A percentile compares a stretch with the other conserved stretches of the same genome.
These are phyloP conservation scores for Fomitopsis betulina DNA, from an alignment of 1,284 basidiomycete species.

Conservation along the genomic window DNA sequence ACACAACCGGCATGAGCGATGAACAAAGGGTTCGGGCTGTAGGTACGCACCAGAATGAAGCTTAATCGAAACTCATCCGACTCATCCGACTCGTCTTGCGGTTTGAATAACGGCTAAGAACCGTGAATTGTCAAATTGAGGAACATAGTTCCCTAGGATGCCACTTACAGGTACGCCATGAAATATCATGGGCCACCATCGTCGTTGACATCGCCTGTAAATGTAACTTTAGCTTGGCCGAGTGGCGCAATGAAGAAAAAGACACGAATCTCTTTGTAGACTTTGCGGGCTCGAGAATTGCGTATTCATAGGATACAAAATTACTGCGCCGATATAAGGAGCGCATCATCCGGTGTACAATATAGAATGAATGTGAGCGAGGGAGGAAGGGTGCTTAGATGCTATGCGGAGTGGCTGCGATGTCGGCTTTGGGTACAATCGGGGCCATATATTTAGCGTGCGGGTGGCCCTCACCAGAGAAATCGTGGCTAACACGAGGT, in stretches of 20 bases:
- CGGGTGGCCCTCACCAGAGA: not conserved
- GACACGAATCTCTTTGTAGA: not conserved
- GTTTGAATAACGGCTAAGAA: not conserved
- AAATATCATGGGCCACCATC: not conserved
- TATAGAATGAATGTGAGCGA: not conserved
- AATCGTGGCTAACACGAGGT: not conserved
- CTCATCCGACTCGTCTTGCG: not conserved
- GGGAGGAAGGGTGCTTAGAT: too few species aligned
- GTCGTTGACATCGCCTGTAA: not conserved
- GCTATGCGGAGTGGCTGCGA: not conserved
- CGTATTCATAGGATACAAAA: too few species aligned
- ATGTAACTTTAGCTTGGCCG: not conserved
- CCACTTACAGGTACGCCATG: not conserved
- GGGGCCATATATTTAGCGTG: not conserved
- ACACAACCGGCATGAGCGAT: not conserved
- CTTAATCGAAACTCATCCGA: conserved; percentile 4
- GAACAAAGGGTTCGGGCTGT: not conserved
- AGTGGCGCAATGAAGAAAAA: not conserved
- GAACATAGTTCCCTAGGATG: not conserved
- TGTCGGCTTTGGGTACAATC: not conserved
- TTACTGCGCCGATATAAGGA: too few species aligned
- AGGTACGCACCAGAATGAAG: conserved; percentile 2
- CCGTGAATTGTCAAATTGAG: not conserved
- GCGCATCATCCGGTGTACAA: not conserved
- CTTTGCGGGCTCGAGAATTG: not conserved